Percentiles rank a stretch among this genome's conserved stretches.
Conservation (phyloP, 2,329 filamentous ascomycete genomes). For the Calonectria fujianensis region DNA sequence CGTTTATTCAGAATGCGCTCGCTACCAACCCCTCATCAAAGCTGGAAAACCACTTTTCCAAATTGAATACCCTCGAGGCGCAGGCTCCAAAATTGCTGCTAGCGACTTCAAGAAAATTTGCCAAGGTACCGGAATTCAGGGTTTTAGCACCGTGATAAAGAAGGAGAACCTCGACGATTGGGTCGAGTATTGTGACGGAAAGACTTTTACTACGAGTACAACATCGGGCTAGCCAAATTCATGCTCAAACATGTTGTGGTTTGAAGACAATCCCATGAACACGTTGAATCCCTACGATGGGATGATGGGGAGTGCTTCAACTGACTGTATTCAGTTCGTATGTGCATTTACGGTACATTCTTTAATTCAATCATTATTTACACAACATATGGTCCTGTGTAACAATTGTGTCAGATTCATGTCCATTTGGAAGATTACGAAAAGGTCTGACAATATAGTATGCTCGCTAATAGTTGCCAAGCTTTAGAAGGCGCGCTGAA, state of each 20-base stretch:
- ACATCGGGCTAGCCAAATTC: background rate
- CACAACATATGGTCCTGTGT: too few species aligned
- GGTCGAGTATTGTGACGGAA: conserved; percentile 9
- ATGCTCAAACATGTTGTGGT: background rate
- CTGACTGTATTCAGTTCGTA: background rate
- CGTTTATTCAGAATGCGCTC: conserved; percentile 76
- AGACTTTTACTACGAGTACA: background rate
- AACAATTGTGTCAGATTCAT: too few species aligned
- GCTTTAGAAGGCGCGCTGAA: too few species aligned
- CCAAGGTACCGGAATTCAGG: background rate
- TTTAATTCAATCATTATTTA: background rate
- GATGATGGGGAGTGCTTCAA: background rate
- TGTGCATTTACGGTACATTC: background rate
- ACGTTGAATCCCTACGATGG: background rate
- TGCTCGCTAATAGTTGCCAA: too few species aligned
- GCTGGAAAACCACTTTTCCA: conserved; percentile 82
- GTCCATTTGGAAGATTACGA: too few species aligned
- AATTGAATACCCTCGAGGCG: conserved; percentile 80
- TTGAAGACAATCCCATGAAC: background rate
- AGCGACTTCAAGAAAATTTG: background rate
- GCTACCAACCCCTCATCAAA: conserved; percentile 74
- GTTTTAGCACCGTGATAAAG: background rate
- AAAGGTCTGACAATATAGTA: too few species aligned
- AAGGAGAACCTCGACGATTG: background rate
- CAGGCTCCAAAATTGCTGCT: conserved; percentile 54